Evolutionary conservation across 1,284 basidiomycete species (phyloP), one percentile per base, ranked within the genome.

Genomic region (Peniophora sp.): DNA sequence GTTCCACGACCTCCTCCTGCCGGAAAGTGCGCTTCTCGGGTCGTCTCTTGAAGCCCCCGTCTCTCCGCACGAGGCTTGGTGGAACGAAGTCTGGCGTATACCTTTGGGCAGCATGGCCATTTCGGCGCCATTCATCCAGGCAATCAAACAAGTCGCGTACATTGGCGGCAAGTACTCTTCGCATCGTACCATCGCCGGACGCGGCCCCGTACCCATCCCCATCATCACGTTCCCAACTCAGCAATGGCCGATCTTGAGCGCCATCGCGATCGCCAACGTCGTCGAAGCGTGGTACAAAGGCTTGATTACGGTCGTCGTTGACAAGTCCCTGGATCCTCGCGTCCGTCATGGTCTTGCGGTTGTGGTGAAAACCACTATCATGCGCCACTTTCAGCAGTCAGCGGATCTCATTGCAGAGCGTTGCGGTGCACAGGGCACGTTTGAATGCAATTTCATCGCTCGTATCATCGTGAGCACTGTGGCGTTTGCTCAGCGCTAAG

Each of bases 381-480:
- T 69, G 10, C 64, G 68, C 45, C 62, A 66, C 41, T 58, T 63
- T 20, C 66, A 69, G 50, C 52, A 58, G 17, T 59, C 61, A 1
- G 56, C 58, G 20, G 47, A 69, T 3, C 55, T 56, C 1, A 58
- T 79, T 2, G 62, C 67, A 0, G 75, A 79, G 17, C 63, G 75
- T 11, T 75, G 72, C 50, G 76, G 77, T 14, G 75, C 74, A 1
- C 76, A 77, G 58, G 75, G 76, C 0, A 58, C 78, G 1, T 72
- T 71, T 49, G 67, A 63, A 14, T 59, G 66, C 46, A 78, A 78
- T 53, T 69, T 70, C 55, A 62, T 78, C 45, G 59, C 64, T 0
- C 55, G 52, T 1, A 53, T 66, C 45, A 64, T 68, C 54, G 74
- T 78, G 56, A 47, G 74, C 63, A 16, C 5, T 11, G 2, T 50